A percentile compares a stretch with the other conserved stretches of the same genome.
Evolutionary conservation across 192 early-diverging fungal genomes (phyloP).

Genomic region (Jimgerdemannia lactiflua): DNA sequence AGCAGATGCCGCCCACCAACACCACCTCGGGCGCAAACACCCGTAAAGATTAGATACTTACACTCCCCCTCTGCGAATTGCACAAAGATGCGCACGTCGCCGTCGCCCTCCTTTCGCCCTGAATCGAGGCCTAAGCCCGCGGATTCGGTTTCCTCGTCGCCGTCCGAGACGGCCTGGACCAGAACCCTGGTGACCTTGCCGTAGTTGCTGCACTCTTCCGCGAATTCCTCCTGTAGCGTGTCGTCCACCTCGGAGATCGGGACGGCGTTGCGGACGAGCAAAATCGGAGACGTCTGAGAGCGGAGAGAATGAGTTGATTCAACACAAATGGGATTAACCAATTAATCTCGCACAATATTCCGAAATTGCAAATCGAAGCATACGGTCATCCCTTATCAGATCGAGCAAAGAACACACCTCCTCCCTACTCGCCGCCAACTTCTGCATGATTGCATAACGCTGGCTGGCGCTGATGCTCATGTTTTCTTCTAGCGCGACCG

Average conservation of each 20-base stretch:
- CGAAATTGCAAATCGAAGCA: not conserved
- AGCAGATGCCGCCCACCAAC: not conserved
- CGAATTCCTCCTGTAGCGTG: slow-evolving; percentile 78
- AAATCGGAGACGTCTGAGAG: slow-evolving; percentile 45
- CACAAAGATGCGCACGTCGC: slow-evolving; percentile 74
- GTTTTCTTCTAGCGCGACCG: slow-evolving; percentile 51
- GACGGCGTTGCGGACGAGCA: slow-evolving; percentile 70
- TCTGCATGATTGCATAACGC: slow-evolving; percentile 72
- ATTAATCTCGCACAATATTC: not conserved
- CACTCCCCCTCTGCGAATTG: slow-evolving; percentile 56
- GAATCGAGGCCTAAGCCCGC: slow-evolving; percentile 16
- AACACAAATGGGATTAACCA: not conserved
- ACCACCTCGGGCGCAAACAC: not conserved
- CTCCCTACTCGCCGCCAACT: slow-evolving; percentile 40
- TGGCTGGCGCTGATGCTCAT: slow-evolving; percentile 53
- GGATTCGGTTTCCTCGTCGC: slow-evolving; percentile 23
- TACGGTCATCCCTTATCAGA: not conserved
- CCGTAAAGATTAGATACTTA: slow-evolving; percentile 13
- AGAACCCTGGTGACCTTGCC: slow-evolving; percentile 67
- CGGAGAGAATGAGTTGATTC: not conserved
- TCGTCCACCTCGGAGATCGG: slow-evolving; percentile 74
- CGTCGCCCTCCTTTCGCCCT: slow-evolving; percentile 25
- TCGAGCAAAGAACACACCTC: slow-evolving; percentile 18
- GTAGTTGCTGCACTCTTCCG: slow-evolving; percentile 79
- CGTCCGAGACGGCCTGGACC: slow-evolving; percentile 48